Base-by-base conservation (phyloP, 2,329 filamentous ascomycete species). In the Penicillium sp. region DNA sequence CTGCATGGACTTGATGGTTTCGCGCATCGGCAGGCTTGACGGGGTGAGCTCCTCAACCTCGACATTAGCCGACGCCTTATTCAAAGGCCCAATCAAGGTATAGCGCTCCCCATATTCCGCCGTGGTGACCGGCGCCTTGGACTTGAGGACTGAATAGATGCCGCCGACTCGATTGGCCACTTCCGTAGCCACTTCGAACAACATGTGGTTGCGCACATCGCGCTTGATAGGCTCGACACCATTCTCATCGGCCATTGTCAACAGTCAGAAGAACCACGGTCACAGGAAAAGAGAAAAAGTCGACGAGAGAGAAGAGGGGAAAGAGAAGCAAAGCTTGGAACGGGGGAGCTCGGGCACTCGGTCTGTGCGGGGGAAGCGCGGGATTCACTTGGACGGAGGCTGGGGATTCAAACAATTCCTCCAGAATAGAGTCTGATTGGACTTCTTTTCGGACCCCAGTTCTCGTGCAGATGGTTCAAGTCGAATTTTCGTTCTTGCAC, bases 81-180 rank as follows among this genome's bases (percentile, higher is more conserved):
- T 95, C 62, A 94, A 80, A 41, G 92, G 92, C 2, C 92, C 92
- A 63, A 98, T 89, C 50, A 96, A 77, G 17, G 87, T 94, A 68
- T 98, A 98, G 51, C 87, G 80, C 43, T 95, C 88, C 67, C 92
- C 92, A 92, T 96, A 98, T 68, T 98, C 92, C 45, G 88, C 88
- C 1, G 90, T 95, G 29, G 92, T 96, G 45, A 96, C 92, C 34
- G 92, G 90, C 25, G 92, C 90, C 69, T 98, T 98, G 45, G 92
- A 98, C 69, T 98, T 98, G 69, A 98, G 82, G 51, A 98, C 92
- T 11, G 90, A 96, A 74, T 98, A 98, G 70, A 98, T 98, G 57
- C 92, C 92, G 60, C 92, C 92, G 45, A 98, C 92, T 76, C 92
- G 80, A 74, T 96, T 94, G 46, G 92, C 92, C 55, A 96, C 92